Base-by-base conservation (phyloP, 805 yeast genomes). In the Candida schatavii region DNA sequence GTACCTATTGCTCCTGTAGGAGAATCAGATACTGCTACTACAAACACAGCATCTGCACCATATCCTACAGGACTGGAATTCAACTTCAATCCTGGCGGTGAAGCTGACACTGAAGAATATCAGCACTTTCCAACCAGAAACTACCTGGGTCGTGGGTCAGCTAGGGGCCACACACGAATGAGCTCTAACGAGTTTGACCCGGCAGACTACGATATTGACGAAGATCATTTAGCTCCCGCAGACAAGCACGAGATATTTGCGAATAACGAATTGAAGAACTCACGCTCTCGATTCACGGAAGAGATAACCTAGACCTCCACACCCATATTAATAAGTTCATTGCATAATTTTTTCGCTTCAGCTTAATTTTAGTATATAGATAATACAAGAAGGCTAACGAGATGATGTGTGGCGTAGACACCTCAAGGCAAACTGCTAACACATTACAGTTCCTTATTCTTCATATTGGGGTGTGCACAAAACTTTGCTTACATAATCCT, bases 211-310 rank as follows among this genome's bases (percentile, higher is more conserved):
- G 53, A 51, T 30, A 41, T 45, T 30, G 54, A 55, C 15, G 36
- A 43, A 17, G 46, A 45, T 11, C 52, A 46, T 27, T 25, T 42
- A 15, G 43, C 41, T 14, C 50, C 48, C 7, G 44, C 44, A 6
- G 42, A 40, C 35, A 29, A 46, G 25, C 21, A 20, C 3, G 34
- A 40, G 9, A 43, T 53, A 22, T 45, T 45, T 37, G 45, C 35
- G 26, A 44, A 41, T 18, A 45, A 45, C 15, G 48, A 44, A 4
- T 46, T 49, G 17, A 55, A 54, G 37, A 59, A 54, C 33, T 52
- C 54, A 6, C 33, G 51, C 22, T 51, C 56, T 4, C 38, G 55
- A 20, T 53, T 53, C 31, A 46, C 54, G 1, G 57, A 53, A 37
- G 55, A 51, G 23, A 46, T 52, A 19, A 4, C 19, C 14, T 35